Base-by-base conservation (phyloP, 2,329 filamentous ascomycete genomes). In the Paracorniculantispora psalliotae region DNA sequence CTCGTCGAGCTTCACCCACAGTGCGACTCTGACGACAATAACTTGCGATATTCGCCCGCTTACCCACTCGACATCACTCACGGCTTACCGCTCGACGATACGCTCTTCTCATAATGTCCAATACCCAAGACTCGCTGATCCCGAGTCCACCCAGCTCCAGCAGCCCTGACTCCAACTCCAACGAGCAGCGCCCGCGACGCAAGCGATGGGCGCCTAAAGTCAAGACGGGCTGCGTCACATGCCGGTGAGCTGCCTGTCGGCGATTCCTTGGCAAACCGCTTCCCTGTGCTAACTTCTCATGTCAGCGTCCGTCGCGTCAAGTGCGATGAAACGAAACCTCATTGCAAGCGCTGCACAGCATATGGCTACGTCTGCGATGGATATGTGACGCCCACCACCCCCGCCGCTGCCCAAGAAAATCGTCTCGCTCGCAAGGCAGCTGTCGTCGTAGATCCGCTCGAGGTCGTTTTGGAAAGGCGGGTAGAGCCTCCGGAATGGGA, bases 161-260 rank as follows among this genome's bases (percentile, higher is more conserved):
- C 51, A 54, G 51, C 37, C 37, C 26, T n/a, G 51, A 41, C 33
- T 39, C 15, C 33, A 52, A 23, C 15, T 3, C 33, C 13, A 39
- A n/a, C 19, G 28, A 41, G 35, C 15, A 21, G 13, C 49, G 49
- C 41, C 28, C 43, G 35, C 52, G 52, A 35, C 52, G 52, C 28
- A 55, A 55, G 21, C 26, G 28, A 21, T 55, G 52, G 52, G 52
- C 52, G 7, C 52, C 52, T 41, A 55, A 55, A 28, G 52, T 55
- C 52, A 55, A 55, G 52, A 55, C 52, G 28, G 52, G 52, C 19
- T 55, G 52, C 15, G n/a, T 55, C 28, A 55, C 52, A 4, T 55
- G 52, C 15, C 52, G 52, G 52, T 55, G 8, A 47, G 52, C 35
- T 19, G 28, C 47, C 28, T 35, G 28, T 7, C 47, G 1, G 10